Evolutionary conservation across 495 filamentous ascomycete species (phyloP), one percentile per base, ranked within the genome.

Genomic region (Friedmanniomyces endolithicus): DNA sequence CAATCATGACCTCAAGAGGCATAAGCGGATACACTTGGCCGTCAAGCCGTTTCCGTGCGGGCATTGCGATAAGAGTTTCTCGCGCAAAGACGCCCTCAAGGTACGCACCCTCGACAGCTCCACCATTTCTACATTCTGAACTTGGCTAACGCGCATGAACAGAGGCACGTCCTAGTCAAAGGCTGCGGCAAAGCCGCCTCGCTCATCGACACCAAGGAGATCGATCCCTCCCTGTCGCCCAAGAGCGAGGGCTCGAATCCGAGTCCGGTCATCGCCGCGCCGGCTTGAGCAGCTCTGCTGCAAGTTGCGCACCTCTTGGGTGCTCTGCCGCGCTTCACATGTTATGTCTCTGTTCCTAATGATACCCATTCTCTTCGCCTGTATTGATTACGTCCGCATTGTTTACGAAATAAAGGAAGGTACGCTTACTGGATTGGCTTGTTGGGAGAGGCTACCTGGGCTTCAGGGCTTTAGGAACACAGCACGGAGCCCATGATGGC

Each of bases 1-100:
- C 6, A 98, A 98, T 53, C 94, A 98, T 64, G 94, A 98, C 64
- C 72, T 98, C 51, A 98, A 98, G 68, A 79, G 92, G 43, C 92
- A 98, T 63, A 94, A 94, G 68, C 74, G 89, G 53, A 98, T 98
- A 53, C 92, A 98, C 69, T 71, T 97, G 46, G 86, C 88, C 0
- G 86, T 97, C 46, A 98, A 98, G 74, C 92, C 92, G 0, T 97
- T 88, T 67, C 90, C 92, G 0, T 98, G 92, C 64, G 77, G 68
- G 11, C 82, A 87, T 62, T 98, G 92, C 64, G 89, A 95, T 31
- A 98, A 97, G 79, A 92, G 87, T 68, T 98, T 98, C 62, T 95
- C 88, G 19, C 74, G 92, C 39, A 98, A 96, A 68, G 92, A 98
- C 74, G 92, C 92, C 19, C 75, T 98, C 14, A 98, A 98, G 86